Percentiles rank a stretch among this genome's conserved stretches.
Conservation (phyloP, 2,329 filamentous ascomycete genomes). For the Calonectria henricotiae region DNA sequence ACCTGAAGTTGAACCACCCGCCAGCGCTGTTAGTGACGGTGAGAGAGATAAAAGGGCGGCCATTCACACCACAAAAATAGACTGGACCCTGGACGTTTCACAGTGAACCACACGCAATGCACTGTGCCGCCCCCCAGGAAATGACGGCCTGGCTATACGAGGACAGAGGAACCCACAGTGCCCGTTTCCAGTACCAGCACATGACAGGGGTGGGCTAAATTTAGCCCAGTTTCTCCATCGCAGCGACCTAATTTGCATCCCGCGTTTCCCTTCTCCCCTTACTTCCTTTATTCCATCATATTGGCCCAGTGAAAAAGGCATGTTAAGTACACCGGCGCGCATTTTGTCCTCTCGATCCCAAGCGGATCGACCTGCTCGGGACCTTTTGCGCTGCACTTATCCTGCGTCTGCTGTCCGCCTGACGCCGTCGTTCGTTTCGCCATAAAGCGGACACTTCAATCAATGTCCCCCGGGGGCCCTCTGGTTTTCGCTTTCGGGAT, state of each 20-base stretch:
- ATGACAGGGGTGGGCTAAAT: constrained; percentile 49
- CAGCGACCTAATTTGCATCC: constrained; percentile 51
- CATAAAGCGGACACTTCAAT: constrained; percentile 28
- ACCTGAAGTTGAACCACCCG: constrained; percentile 34
- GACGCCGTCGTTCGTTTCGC: constrained; percentile 13
- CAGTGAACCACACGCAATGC: constrained; percentile 34
- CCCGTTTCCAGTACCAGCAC: constrained; percentile 36
- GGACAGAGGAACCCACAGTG: constrained; percentile 38
- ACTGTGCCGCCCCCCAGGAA: constrained; percentile 34
- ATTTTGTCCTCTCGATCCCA: constrained; percentile 16
- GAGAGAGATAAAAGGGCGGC: constrained; percentile 19
- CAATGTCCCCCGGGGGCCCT: constrained; percentile 33
- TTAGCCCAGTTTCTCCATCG: constrained; percentile 50
- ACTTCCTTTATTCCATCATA: constrained; percentile 23
- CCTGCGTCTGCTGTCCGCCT: constrained; percentile 22
- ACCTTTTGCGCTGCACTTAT: constrained; percentile 12
- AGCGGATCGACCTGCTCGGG: constrained; percentile 4
- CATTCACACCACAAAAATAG: constrained; percentile 29
- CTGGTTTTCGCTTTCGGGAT: constrained; percentile 2
- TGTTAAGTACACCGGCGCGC: constrained; percentile 27
- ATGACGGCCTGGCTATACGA: constrained; percentile 23
- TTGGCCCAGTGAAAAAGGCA: constrained; percentile 18
- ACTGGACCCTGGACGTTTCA: constrained; percentile 27
- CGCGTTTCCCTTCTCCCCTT: constrained; percentile 35
- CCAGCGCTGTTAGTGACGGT: constrained; percentile 15